Evolutionary conservation across 176 grass and related monocot genomes (phyloP).

Genomic region (Oryza brachyantha): DNA sequence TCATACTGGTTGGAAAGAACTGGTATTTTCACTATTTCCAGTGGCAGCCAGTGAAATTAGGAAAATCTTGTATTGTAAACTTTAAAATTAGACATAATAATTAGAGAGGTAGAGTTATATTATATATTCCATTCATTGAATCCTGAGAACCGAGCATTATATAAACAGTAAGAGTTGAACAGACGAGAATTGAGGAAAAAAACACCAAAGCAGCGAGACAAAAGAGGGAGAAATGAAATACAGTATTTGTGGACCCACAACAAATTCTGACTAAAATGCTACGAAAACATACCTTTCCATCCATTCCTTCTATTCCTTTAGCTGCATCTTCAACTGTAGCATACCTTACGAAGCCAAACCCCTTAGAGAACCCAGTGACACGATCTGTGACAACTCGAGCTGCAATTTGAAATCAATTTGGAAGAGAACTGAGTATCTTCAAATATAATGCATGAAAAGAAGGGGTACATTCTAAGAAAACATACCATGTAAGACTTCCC

Average conservation of each 20-base stretch:
- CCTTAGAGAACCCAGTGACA: constrained; percentile 75
- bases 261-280: not conserved
- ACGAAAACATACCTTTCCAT: constrained; percentile 73
- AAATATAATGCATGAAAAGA: not conserved
- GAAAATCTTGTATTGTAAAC: not conserved
- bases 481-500: constrained; percentile 75
- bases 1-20: not conserved
- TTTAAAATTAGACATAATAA: not conserved
- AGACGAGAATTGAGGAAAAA: not conserved
- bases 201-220: not conserved
- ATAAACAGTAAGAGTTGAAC: not conserved
- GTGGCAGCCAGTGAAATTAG: not conserved
- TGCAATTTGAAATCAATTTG: constrained; percentile 35
- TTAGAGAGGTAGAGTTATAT: not conserved
- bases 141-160: not conserved
- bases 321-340: constrained; percentile 63
- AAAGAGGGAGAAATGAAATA: not conserved
- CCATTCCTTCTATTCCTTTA: constrained; percentile 82
- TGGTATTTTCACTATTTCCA: not conserved
- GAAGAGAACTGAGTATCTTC: constrained; percentile 27
- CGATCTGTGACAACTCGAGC: constrained; percentile 84
- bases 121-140: not conserved
- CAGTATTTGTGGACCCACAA: not conserved
- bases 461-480: constrained; percentile 6
- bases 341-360: constrained; percentile 91